Conservation (phyloP, 1,139 yeast species). For the Candida smagusa region DNA sequence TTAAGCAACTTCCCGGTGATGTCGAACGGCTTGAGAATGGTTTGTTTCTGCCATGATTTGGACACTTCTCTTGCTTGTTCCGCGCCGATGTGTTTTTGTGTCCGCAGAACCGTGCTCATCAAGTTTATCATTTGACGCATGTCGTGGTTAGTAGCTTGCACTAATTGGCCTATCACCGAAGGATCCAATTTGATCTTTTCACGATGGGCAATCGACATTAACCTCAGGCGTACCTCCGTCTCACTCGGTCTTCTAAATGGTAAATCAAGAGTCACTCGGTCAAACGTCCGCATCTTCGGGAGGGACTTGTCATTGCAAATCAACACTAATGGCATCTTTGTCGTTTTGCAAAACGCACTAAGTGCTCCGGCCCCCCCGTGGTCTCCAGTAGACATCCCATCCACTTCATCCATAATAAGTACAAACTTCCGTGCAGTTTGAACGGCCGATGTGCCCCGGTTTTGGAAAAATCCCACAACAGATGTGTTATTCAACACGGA, state of each 20-base stretch:
- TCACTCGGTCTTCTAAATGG: slow-evolving; percentile 90
- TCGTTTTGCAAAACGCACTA: slow-evolving; percentile 80
- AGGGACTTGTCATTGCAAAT: slow-evolving; percentile 90
- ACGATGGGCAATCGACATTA: slow-evolving; percentile 86
- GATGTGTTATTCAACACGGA: slow-evolving; percentile 79
- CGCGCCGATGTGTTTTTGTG: slow-evolving; percentile 59
- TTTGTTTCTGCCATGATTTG: slow-evolving; percentile 81
- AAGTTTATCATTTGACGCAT: slow-evolving; percentile 92
- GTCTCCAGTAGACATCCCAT: slow-evolving; percentile 99
- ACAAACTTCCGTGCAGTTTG: slow-evolving; percentile 45
- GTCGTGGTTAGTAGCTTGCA: slow-evolving; percentile 83
- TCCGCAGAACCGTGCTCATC: slow-evolving; percentile 76
- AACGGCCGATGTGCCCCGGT: slow-evolving; percentile 32
- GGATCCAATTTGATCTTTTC: slow-evolving; percentile 83
- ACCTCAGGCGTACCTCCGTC: slow-evolving; percentile 71
- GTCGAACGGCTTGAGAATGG: slow-evolving; percentile 91
- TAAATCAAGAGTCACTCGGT: slow-evolving; percentile 75
- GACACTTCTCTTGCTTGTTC: slow-evolving; percentile 51
- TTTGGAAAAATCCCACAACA: slow-evolving; percentile 69
- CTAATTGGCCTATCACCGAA: slow-evolving; percentile 77
- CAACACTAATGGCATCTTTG: slow-evolving; percentile 85
- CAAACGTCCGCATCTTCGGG: slow-evolving; percentile 97
- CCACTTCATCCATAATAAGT: slow-evolving; percentile 97
- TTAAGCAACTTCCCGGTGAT: slow-evolving; percentile 70
- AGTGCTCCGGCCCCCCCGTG: slow-evolving; percentile 97